Conservation (phyloP, 306 rosid species). For the Sicyos edulis region DNA sequence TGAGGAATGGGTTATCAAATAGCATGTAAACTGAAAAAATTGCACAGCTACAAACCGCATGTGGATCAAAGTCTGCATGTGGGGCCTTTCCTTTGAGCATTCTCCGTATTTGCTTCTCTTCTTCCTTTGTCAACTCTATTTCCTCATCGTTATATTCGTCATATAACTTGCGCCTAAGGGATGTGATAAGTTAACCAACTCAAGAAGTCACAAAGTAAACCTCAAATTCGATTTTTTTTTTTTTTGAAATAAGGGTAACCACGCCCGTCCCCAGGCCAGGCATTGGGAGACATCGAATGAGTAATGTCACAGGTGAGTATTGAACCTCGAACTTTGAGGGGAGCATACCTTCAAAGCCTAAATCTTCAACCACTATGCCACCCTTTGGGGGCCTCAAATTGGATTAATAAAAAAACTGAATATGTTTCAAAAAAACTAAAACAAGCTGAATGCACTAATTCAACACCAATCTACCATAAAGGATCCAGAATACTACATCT, state of each 20-base stretch:
- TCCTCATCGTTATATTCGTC: constrained; percentile 80
- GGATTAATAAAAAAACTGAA: not conserved
- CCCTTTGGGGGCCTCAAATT: not conserved
- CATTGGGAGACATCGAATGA: too few species aligned
- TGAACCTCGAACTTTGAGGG: too few species aligned
- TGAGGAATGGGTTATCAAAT: not conserved
- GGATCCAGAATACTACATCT: not conserved
- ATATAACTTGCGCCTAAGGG: constrained; percentile 63
- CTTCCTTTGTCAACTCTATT: constrained; percentile 62
- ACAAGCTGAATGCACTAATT: too few species aligned
- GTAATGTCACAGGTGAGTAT: too few species aligned
- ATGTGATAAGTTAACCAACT: constrained; percentile 17
- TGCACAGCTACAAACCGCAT: constrained; percentile 47
- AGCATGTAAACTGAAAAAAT: not conserved
- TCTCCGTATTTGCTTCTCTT: constrained; percentile 50
- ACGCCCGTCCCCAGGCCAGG: too few species aligned
- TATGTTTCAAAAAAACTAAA: too few species aligned
- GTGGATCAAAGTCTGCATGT: constrained; percentile 70
- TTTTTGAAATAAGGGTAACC: too few species aligned
- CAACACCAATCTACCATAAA: not conserved
- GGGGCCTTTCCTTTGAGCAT: constrained; percentile 69
- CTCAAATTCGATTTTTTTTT: too few species aligned
- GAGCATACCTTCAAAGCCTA: too few species aligned
- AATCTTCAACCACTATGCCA: too few species aligned
- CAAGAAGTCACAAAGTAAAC: constrained; percentile 8